Conservation (phyloP, 371 early-diverging fungal genomes). For the Syncephalastrum racemosum region DNA sequence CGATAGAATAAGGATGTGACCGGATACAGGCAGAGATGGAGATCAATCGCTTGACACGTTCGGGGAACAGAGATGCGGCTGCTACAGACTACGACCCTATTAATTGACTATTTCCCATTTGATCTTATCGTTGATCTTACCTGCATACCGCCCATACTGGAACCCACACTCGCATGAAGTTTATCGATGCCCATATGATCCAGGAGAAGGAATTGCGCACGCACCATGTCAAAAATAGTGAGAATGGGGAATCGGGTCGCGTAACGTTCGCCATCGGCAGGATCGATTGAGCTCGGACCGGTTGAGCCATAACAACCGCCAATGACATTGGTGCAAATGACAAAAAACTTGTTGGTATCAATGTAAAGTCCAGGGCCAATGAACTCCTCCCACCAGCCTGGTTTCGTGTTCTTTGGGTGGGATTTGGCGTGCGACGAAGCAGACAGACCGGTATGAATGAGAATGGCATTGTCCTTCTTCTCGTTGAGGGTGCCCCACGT, state of each 20-base stretch:
- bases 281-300: constrained; percentile 79
- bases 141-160: constrained; percentile 97
- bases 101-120: background rate
- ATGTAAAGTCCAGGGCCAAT: constrained; percentile 85
- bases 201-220: constrained; percentile 87
- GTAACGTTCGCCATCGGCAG: constrained; percentile 72
- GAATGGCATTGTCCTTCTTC: constrained; percentile 70
- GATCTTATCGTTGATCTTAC: constrained; percentile 20
- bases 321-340: constrained; percentile 86
- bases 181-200: constrained; percentile 79
- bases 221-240: constrained; percentile 93
- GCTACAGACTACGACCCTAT: constrained; percentile 62
- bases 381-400: constrained; percentile 98
- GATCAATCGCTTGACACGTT: constrained; percentile 78
- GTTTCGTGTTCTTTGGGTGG: constrained; percentile 69
- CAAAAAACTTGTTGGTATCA: constrained; percentile 85
- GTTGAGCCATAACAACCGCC: constrained; percentile 92
- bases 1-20: constrained; percentile 95
- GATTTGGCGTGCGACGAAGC: constrained; percentile 84
- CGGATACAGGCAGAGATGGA: constrained; percentile 91
- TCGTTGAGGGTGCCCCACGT: constrained; percentile 82
- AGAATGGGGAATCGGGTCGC: constrained; percentile 91
- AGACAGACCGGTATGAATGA: constrained; percentile 86
- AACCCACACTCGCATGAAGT: constrained; percentile 89
- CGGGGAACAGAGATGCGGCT: constrained; percentile 81